Evolutionary conservation across 1,284 basidiomycete species (phyloP), one percentile per base, ranked within the genome.

Genomic region (Trichosporon faecale): DNA sequence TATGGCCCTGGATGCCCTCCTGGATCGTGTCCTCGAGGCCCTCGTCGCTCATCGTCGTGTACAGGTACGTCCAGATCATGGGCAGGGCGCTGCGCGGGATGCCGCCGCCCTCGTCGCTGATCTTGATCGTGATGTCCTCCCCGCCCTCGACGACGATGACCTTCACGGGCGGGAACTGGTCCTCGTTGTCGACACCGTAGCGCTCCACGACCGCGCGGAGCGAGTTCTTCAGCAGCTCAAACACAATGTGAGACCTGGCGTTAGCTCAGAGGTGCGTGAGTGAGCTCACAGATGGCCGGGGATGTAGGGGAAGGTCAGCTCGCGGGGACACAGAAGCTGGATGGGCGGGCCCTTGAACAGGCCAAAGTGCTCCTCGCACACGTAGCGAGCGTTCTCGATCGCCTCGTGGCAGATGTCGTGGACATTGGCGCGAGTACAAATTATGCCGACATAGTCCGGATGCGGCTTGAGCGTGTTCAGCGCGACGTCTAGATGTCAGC

Each of bases 141-240:
- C 89, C 91, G 14, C 94, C 94, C 81, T 98, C 95, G 1, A 98
- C 93, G 25, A 98, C 96, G 70, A 99, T 89, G 52, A 98, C 93
- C 84, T 96, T 97, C 86, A 99, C 98, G 0, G 95, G 92, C 23
- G 97, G 96, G 85, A 92, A 94, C 63, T 83, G 78, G 73, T 90
- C 89, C 79, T 94, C 94, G 74, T 89, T 87, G 68, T 94, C 92
- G 2, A 89, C 89, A 18, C 83, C 83, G 81, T 90, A 94, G 1
- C 93, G 89, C 84, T 99, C 97, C 16, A 99, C 96, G 44, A 98
- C 93, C 4, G 97, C 96, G 65, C 96, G 91, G 7, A 99, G 88
- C 25, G 95, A 98, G 86, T 99, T 99, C 83, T 99, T 99, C 74
- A 99, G 88, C n/a, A 99, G 88, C 83, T 99, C 97, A 80, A 99